phyloP scores from a whole-genome alignment of 768 basidiomycete species.

The Glaciozyma martinii region DNA sequence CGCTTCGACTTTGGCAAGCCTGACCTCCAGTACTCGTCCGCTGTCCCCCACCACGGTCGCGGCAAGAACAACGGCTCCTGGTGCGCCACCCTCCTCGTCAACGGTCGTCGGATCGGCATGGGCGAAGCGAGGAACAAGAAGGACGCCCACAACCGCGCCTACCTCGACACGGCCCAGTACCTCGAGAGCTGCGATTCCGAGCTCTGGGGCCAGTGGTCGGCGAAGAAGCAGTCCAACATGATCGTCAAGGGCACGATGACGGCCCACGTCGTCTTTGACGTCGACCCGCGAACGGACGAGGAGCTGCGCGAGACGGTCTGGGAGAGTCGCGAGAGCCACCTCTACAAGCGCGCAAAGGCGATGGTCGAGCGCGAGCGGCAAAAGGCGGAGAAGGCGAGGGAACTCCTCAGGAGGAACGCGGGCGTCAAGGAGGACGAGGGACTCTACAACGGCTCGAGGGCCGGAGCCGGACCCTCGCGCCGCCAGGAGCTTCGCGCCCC shows the following conservation, averaged over 20 bases:
- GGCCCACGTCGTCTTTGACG: conserved; percentile 45
- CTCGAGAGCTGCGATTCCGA: conserved; percentile 71
- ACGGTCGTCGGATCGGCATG: conserved; percentile 69
- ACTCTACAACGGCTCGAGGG: background rate
- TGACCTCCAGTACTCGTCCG: conserved; percentile 30
- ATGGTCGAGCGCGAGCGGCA: conserved; percentile 24
- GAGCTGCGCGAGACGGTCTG: conserved; percentile 55
- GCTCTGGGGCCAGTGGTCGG: conserved; percentile 64
- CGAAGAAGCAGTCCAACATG: conserved; percentile 54
- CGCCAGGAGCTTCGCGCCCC: background rate
- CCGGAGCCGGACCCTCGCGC: conserved; percentile 2
- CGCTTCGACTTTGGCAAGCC: conserved; percentile 25
- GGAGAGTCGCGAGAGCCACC: conserved; percentile 18
- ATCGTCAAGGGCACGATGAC: conserved; percentile 51
- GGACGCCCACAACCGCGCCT: conserved; percentile 58
- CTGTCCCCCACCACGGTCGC: conserved; percentile 30
- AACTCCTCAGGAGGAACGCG: conserved; percentile 8
- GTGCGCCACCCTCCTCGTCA: conserved; percentile 69
- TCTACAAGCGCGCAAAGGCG: conserved; percentile 24
- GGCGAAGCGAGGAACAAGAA: conserved; percentile 65
- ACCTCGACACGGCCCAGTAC: conserved; percentile 78
- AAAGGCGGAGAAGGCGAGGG: conserved; percentile 13
- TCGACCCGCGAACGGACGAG: conserved; percentile 57
- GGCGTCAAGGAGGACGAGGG: conserved; percentile 18
- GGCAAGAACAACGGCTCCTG: conserved; percentile 40